These are phyloP conservation scores for Aspergillus hortae DNA, from an alignment of 2,329 filamentous ascomycete genomes.

Conservation along the genomic window DNA sequence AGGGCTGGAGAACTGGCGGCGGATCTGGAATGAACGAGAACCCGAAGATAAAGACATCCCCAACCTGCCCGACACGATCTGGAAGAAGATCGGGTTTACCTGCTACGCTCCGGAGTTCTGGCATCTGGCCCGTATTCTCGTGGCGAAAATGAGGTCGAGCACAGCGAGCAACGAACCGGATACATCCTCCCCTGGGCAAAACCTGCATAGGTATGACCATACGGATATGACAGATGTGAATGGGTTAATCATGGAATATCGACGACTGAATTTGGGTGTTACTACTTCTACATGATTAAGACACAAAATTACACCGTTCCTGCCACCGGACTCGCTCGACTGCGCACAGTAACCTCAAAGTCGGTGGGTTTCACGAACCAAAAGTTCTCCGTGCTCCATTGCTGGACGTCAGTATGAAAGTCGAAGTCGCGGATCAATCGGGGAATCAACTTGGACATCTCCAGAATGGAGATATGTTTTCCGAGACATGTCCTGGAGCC, in stretches of 20 bases:
- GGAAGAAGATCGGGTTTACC: constrained; percentile 26
- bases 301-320: not conserved
- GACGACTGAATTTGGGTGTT: constrained; percentile 17
- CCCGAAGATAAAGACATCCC: constrained; percentile 18
- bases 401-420: constrained; percentile 14
- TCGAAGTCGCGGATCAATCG: constrained; percentile 30
- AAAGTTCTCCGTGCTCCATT: constrained; percentile 36
- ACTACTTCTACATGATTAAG: not conserved
- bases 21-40: constrained; percentile 20
- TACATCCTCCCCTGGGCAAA: not conserved
- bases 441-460: constrained; percentile 37
- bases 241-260: constrained; percentile 23
- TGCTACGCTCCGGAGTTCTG: constrained; percentile 25
- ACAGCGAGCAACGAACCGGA: not conserved
- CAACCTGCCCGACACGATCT: constrained; percentile 15
- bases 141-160: constrained; percentile 11
- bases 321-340: not conserved
- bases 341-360: constrained; percentile 33
- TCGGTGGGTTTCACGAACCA: constrained; percentile 45
- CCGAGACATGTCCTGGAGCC: constrained; percentile 32
- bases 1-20: constrained; percentile 25
- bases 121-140: constrained; percentile 23
- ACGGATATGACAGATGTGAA: constrained; percentile 24
- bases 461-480: constrained; percentile 37
- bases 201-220: constrained; percentile 17